phyloP scores from a whole-genome alignment of 164 flowering plant species.

The Litsea cubeba region DNA sequence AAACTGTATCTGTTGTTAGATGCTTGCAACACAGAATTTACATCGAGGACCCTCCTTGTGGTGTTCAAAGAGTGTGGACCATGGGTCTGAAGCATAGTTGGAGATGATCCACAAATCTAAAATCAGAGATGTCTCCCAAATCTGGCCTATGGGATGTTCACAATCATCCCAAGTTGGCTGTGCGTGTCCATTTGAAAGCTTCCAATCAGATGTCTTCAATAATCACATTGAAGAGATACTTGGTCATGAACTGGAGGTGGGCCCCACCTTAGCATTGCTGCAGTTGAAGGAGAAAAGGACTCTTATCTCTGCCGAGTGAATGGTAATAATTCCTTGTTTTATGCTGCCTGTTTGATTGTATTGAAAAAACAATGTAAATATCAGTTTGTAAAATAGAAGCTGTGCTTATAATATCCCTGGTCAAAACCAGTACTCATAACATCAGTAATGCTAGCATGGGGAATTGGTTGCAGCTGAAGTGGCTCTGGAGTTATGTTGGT shows the following conservation, averaged over 20 bases:
- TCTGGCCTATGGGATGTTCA: background rate
- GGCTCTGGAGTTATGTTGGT: too few relatives aligned
- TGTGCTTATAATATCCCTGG: too few relatives aligned
- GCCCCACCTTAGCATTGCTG: background rate
- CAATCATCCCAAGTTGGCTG: background rate
- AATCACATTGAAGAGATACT: background rate
- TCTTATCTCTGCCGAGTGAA: background rate
- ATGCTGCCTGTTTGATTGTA: background rate
- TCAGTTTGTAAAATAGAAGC: too few relatives aligned
- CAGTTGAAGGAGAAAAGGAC: background rate
- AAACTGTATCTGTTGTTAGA: constrained; percentile 26
- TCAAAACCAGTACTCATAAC: too few relatives aligned
- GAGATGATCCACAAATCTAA: background rate
- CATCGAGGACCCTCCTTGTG: background rate
- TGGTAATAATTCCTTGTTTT: background rate
- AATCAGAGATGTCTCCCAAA: background rate
- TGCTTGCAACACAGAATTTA: background rate
- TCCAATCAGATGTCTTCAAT: background rate
- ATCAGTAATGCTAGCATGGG: too few relatives aligned
- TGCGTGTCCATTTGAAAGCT: background rate
- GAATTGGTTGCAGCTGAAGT: too few relatives aligned
- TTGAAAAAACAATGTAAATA: too few relatives aligned
- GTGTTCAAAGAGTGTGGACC: background rate
- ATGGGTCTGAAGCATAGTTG: background rate
- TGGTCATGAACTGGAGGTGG: background rate